Conservation (phyloP, 106 monocot species). For the Phalaenopsis aphrodite region DNA sequence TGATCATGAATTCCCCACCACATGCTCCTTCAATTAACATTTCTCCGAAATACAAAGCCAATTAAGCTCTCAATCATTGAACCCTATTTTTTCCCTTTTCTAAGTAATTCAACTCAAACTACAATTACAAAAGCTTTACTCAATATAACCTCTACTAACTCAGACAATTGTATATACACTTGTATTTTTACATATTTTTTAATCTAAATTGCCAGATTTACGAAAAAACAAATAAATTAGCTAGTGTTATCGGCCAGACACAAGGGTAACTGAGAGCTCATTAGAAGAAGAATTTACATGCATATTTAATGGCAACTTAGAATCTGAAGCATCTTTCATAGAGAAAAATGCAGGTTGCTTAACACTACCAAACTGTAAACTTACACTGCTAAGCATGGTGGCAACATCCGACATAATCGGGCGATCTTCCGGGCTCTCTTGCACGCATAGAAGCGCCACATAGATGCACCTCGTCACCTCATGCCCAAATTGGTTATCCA, state of each 20-base stretch:
- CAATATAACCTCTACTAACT: too few relatives aligned
- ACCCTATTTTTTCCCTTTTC: too few relatives aligned
- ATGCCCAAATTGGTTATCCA: not conserved
- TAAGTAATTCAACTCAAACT: too few relatives aligned
- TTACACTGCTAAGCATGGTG: not conserved
- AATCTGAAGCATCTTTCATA: not conserved
- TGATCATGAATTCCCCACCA: too few relatives aligned
- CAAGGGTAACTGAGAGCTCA: not conserved
- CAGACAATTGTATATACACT: too few relatives aligned
- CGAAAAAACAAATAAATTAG: too few relatives aligned
- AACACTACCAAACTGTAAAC: not conserved
- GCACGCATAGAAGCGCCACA: constrained; percentile 32
- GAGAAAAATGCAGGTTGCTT: not conserved
- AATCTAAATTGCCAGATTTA: too few relatives aligned
- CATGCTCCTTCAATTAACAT: too few relatives aligned
- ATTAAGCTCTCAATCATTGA: too few relatives aligned
- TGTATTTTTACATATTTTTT: too few relatives aligned
- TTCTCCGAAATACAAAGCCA: too few relatives aligned
- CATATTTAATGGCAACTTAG: not conserved
- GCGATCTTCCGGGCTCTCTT: constrained; percentile 32
- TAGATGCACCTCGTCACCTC: constrained; percentile 28
- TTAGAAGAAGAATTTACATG: not conserved
- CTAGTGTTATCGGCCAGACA: not conserved
- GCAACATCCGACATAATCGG: constrained; percentile 27
- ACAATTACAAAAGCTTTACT: too few relatives aligned